Evolutionary conservation across 352 stramenopile genomes (phyloP).

Genomic region (Phytophthora chlamydospora): DNA sequence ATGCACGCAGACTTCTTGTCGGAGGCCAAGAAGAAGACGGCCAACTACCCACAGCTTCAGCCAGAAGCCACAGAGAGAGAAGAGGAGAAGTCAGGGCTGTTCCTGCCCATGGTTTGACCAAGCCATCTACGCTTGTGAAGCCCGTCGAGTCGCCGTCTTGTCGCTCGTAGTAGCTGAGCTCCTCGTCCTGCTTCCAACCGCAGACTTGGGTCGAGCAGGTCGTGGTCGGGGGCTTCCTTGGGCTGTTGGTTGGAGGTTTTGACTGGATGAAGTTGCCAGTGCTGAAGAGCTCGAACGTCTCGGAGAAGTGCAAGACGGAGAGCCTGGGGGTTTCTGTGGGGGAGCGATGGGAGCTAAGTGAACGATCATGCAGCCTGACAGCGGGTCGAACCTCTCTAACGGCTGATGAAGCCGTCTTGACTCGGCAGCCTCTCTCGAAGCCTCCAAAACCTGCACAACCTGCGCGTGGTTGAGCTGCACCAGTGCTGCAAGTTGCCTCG

Average conservation of each 20-base stretch:
- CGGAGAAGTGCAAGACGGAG: conserved; percentile 12
- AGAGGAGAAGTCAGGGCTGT: conserved; percentile 11
- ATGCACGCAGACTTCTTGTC: conserved; percentile 45
- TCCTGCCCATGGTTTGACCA: conserved; percentile 30
- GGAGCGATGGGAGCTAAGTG: conserved; percentile 22
- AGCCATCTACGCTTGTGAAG: not conserved
- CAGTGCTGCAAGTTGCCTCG: conserved; percentile 56
- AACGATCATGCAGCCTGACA: conserved; percentile 46
- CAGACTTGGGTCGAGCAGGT: conserved; percentile 24
- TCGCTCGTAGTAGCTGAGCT: not conserved
- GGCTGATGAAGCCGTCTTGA: conserved; percentile 10
- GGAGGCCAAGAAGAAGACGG: conserved; percentile 22
- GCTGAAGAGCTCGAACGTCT: conserved; percentile 20
- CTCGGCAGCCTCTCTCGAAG: conserved; percentile 12
- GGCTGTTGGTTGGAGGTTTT: conserved; percentile 3
- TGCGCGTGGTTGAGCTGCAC: conserved; percentile 48
- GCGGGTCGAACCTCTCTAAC: conserved; percentile 48
- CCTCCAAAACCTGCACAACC: conserved; percentile 43
- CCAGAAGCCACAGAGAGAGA: conserved; percentile 15
- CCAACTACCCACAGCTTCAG: conserved; percentile 16
- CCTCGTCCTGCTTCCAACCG: conserved; percentile 4
- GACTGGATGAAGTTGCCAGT: conserved; percentile 3
- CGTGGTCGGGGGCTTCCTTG: conserved; percentile 1
- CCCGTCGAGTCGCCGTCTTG: conserved; percentile 1
- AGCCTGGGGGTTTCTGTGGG: conserved; percentile 26